Percentiles rank a stretch among this genome's conserved stretches.
These are phyloP conservation scores for Populus pruinosa DNA, from an alignment of 345 rosid genomes.

Conservation along the genomic window DNA sequence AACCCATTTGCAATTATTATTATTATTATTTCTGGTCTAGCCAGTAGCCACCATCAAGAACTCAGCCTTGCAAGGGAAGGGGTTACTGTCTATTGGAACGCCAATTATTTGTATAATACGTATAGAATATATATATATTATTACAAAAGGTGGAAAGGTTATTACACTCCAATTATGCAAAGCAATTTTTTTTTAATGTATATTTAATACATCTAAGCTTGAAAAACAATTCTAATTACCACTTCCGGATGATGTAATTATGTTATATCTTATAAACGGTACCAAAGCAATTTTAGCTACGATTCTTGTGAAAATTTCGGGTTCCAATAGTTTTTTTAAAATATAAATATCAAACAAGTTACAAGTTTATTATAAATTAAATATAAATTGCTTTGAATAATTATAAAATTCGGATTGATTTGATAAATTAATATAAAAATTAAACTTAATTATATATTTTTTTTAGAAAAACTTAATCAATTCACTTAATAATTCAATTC, in stretches of 20 bases:
- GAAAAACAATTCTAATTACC: neutral
- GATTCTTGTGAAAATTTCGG: neutral
- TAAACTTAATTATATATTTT: no score
- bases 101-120: neutral
- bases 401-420: no score
- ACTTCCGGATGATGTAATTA: neutral
- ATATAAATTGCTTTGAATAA: no score
- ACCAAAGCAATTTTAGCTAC: neutral
- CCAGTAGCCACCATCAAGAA: neutral
- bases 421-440: no score
- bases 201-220: neutral
- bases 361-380: no score
- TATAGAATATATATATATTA: no score
- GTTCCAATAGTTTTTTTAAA: no score
- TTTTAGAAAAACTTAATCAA: no score
- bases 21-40: neutral
- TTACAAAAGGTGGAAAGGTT: neutral
- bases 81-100: neutral
- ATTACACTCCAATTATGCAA: neutral
- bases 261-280: neutral
- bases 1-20: neutral
- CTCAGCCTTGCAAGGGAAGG: neutral
- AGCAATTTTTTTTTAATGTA: neutral
- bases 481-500: rapidly evolving
- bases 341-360: no score